phyloP scores from a whole-genome alignment of 164 flowering plant species.

The Akebia trifoliata region DNA sequence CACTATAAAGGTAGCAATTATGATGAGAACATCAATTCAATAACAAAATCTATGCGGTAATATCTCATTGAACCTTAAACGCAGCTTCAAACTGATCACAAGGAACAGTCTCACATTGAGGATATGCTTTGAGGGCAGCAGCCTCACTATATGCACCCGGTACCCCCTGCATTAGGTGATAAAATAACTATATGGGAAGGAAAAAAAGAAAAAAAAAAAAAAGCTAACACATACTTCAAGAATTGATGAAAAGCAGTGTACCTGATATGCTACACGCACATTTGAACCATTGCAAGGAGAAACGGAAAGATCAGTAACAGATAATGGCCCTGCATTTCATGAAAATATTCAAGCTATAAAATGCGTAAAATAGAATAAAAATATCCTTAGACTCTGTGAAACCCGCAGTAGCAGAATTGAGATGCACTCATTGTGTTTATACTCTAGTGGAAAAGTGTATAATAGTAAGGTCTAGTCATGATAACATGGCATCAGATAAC shows the following conservation, averaged over 20 bases:
- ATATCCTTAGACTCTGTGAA: background rate
- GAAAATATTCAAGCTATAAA: background rate
- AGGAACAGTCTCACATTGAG: slow-evolving; percentile 61
- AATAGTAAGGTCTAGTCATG: too few relatives aligned
- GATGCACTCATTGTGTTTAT: background rate
- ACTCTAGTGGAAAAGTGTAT: background rate
- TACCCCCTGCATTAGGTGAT: slow-evolving; percentile 36
- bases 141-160: slow-evolving; percentile 62
- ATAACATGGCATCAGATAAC: too few relatives aligned
- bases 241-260: slow-evolving; percentile 10
- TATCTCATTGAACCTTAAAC: slow-evolving; percentile 39
- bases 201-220: background rate
- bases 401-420: background rate
- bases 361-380: background rate
- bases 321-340: slow-evolving; percentile 42
- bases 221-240: background rate
- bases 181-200: slow-evolving; percentile 4
- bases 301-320: slow-evolving; percentile 37
- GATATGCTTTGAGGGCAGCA: slow-evolving; percentile 67
- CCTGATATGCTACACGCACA: slow-evolving; percentile 57
- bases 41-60: background rate
- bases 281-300: slow-evolving; percentile 26
- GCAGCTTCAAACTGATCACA: slow-evolving; percentile 67
- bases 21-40: background rate
- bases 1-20: background rate